Evolutionary conservation across 225 moss, liverwort and hornwort species (phyloP), one percentile per base, ranked within the genome.

Genomic region (Straminergon stramineum): DNA sequence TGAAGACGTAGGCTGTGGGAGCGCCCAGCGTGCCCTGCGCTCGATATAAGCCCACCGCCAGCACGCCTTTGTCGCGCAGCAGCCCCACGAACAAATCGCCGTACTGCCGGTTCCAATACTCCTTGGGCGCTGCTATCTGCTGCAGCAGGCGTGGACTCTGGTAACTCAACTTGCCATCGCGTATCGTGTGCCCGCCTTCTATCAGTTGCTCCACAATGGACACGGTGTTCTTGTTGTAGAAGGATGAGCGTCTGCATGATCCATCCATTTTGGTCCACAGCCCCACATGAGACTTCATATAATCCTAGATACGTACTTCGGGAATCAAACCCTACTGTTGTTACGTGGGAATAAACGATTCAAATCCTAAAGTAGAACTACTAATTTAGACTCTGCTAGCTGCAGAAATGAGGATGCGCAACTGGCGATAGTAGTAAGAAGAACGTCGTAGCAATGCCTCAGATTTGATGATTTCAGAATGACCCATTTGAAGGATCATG

Each of bases 1-100:
- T 96, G 78, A 96, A 95, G 53, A 98, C 96, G 86, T 96, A 98
- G 34, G 95, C 89, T n/a, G 96, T 95, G 27, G 96, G 97, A 55
- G 97, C 92, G 83, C 91, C 96, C 51, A 94, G 90, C 35, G 92
- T 96, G 69, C 96, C 96, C 27, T 85, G 74, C 28, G 90, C 94
- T 22, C 97, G 94, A 65, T 98, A 98, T 85, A 98, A 87, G 61
- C 96, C 96, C 82, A 98, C 75, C 32, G 96, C 95, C 80, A 98
- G 89, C 75, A 91, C 81, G 57, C 91, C 93, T 68, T 63, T 87
- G 79, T 93, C 95, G 51, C 93, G 96, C 65, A 98, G 93, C 31
- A 98, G 93, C 22, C 95, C 94, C 56, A 95, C 90, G 81, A 96
- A 98, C 20, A 98, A 89, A 32, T 91, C 87, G 51, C 90, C 85